Percentiles rank a stretch among this genome's conserved stretches.
Evolutionary conservation across 345 rosid species (phyloP).

Genomic region (Psidium friedrichsthalianum): DNA sequence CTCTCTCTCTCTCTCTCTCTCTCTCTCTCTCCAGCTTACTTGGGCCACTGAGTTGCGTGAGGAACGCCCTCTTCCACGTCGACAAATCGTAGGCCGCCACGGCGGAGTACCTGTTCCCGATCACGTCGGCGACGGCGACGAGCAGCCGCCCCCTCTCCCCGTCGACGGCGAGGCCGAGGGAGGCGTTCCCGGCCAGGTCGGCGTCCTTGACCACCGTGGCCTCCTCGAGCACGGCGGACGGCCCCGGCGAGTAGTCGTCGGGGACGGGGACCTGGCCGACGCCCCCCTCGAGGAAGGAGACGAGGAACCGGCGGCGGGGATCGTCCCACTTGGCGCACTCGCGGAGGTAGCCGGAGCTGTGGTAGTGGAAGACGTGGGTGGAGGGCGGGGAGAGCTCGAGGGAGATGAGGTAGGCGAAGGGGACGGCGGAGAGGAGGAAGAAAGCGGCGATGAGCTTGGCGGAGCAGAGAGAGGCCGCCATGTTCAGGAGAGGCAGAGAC

Average conservation of each 20-base stretch:
- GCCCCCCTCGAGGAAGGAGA: slow-evolving; percentile 73
- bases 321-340: slow-evolving; percentile 96
- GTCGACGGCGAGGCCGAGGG: slow-evolving; percentile 61
- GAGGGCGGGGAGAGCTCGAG: slow-evolving; percentile 41
- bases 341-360: slow-evolving; percentile 59
- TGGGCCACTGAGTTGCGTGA: slow-evolving; percentile 45
- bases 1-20: neutral
- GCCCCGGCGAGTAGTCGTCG: slow-evolving; percentile 5
- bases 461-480: slow-evolving; percentile 28
- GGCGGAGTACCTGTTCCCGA: slow-evolving; percentile 47
- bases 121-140: slow-evolving; percentile 49
- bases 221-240: slow-evolving; percentile 31
- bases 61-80: slow-evolving; percentile 69
- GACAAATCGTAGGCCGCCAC: slow-evolving; percentile 84
- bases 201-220: slow-evolving; percentile 45
- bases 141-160: slow-evolving; percentile 58
- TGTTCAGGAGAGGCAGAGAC: neutral
- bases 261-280: slow-evolving; percentile 58
- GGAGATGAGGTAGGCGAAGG: slow-evolving; percentile 51
- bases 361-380: slow-evolving; percentile 61
- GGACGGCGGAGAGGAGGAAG: slow-evolving; percentile 56
- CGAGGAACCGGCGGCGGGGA: slow-evolving; percentile 52
- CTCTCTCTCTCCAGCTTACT: slow-evolving; percentile 17
- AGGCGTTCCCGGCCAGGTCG: slow-evolving; percentile 60
- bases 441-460: slow-evolving; percentile 19